Percentiles rank a stretch among this genome's conserved stretches.
phyloP scores from a whole-genome alignment of 192 early-diverging fungal species.

The Coemansia sp. region DNA sequence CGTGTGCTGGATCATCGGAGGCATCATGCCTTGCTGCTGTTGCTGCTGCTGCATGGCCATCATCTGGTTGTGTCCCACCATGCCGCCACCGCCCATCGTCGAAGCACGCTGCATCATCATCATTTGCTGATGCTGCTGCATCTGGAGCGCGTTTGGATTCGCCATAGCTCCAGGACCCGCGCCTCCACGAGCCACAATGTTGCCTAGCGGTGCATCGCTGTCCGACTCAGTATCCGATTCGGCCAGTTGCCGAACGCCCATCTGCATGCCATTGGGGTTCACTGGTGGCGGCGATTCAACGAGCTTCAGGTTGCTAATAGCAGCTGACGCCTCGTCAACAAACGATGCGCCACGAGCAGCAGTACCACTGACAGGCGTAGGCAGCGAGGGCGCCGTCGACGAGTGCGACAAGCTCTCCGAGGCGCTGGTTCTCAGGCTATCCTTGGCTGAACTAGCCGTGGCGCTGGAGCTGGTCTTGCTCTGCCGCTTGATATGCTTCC shows the following conservation, averaged over 20 bases:
- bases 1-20: slow-evolving; percentile 24
- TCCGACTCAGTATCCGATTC: slow-evolving; percentile 44
- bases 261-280: slow-evolving; percentile 17
- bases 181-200: slow-evolving; percentile 31
- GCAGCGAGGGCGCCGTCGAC: slow-evolving; percentile 41
- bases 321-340: slow-evolving; percentile 49
- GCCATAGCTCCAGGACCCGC: slow-evolving; percentile 21
- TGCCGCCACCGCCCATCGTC: slow-evolving; percentile 20
- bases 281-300: slow-evolving; percentile 40
- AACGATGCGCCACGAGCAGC: slow-evolving; percentile 29
- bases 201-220: slow-evolving; percentile 45
- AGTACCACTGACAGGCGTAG: slow-evolving; percentile 25
- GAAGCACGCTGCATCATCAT: slow-evolving; percentile 49
- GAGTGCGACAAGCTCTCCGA: slow-evolving; percentile 34
- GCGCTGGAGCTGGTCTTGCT: slow-evolving; percentile 31
- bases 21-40: slow-evolving; percentile 33
- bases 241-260: slow-evolving; percentile 27
- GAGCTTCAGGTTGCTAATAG: slow-evolving; percentile 49
- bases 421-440: slow-evolving; percentile 28
- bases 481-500: slow-evolving; percentile 35
- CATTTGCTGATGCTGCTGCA: slow-evolving; percentile 30
- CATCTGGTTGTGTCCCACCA: slow-evolving; percentile 23
- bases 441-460: slow-evolving; percentile 37
- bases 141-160: slow-evolving; percentile 12
- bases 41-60: slow-evolving; percentile 39